Conservation (phyloP, 148 eudicot species). For the Persicaria maculosa region DNA sequence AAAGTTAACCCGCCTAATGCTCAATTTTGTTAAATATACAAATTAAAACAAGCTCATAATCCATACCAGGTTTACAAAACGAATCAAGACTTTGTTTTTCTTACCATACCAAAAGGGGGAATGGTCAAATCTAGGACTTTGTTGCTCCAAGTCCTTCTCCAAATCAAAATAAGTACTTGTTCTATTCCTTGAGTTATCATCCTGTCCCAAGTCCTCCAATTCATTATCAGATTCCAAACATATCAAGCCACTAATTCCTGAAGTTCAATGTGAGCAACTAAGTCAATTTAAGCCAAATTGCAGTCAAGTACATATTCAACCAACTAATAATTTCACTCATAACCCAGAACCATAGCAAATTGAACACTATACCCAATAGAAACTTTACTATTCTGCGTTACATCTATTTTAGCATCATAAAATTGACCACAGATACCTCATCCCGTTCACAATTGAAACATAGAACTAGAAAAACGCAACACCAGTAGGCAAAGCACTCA, state of each 20-base stretch:
- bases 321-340: neutral
- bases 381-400: no score
- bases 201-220: constrained; percentile 24
- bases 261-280: constrained; percentile 2
- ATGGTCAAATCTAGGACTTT: constrained; percentile 24
- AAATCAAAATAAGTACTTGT: constrained; percentile 22
- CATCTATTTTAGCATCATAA: no score
- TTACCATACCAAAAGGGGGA: constrained; percentile 26
- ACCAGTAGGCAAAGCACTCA: neutral
- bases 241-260: constrained; percentile 46
- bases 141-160: constrained; percentile 23
- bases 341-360: neutral
- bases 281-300: neutral
- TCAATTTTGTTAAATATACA: neutral
- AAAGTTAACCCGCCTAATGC: neutral
- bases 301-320: neutral
- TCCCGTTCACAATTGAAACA: neutral
- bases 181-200: constrained; percentile 15
- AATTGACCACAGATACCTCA: no score
- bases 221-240: constrained; percentile 66
- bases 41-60: neutral
- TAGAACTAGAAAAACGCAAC: neutral
- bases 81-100: constrained; percentile 10
- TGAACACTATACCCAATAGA: neutral
- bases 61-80: neutral